These are phyloP conservation scores for Ulota crispa DNA, from an alignment of 225 moss, liverwort and hornwort species.

Conservation along the genomic window DNA sequence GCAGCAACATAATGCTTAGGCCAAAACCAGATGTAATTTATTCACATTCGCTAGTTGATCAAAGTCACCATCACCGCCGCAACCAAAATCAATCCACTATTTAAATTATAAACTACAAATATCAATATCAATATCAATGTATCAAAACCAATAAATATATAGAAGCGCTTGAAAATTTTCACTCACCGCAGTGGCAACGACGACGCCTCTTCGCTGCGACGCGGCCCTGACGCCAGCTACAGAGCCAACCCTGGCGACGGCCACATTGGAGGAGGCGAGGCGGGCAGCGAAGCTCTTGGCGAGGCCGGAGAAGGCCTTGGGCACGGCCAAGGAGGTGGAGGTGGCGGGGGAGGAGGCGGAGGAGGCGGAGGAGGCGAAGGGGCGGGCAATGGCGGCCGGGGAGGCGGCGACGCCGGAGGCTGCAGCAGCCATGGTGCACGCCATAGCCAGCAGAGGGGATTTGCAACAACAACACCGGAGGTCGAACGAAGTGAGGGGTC, in stretches of 20 bases:
- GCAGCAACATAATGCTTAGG: background rate
- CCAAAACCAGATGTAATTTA: background rate
- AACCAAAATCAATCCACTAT: background rate
- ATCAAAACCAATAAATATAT: too few species aligned
- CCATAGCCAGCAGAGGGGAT: slow-evolving; percentile 34
- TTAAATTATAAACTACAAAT: background rate
- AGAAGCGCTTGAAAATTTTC: too few species aligned
- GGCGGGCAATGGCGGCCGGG: slow-evolving; percentile 22
- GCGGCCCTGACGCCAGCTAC: slow-evolving; percentile 23
- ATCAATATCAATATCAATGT: too few species aligned
- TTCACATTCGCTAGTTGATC: background rate
- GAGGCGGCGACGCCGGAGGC: slow-evolving; percentile 34
- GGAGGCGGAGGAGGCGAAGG: background rate
- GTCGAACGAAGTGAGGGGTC: background rate
- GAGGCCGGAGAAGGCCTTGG: slow-evolving; percentile 40
- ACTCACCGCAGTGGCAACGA: slow-evolving; percentile 37
- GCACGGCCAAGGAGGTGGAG: slow-evolving; percentile 40
- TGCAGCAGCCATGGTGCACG: slow-evolving; percentile 42
- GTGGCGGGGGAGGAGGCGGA: background rate
- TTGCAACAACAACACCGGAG: background rate
- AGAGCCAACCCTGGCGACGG: background rate
- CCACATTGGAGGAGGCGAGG: slow-evolving; percentile 35
- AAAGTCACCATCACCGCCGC: background rate
- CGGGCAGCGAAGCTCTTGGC: slow-evolving; percentile 48
- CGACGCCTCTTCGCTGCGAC: slow-evolving; percentile 24